Percentiles rank a stretch among this genome's conserved stretches.
phyloP scores from a whole-genome alignment of 345 rosid genomes.

The Melaleuca alternifolia region DNA sequence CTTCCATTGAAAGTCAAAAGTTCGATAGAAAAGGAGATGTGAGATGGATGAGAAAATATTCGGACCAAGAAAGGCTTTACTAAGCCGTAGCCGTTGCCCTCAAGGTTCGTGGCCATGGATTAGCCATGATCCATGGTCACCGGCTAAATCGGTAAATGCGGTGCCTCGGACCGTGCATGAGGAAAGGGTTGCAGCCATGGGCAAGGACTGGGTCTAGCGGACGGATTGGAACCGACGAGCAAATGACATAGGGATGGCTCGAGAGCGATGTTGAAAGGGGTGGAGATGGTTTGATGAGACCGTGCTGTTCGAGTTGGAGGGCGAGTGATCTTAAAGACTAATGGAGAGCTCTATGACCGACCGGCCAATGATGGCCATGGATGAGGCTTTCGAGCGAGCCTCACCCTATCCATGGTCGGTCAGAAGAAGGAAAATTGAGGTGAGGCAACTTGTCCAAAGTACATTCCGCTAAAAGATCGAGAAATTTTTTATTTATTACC shows the following conservation, averaged over 20 bases:
- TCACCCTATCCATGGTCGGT: neutral
- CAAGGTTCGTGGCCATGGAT: neutral
- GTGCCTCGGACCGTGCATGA: neutral
- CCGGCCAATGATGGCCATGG: neutral
- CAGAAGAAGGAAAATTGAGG: no score
- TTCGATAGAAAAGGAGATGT: neutral
- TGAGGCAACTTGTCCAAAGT: neutral
- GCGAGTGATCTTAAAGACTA: neutral
- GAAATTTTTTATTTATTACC: neutral
- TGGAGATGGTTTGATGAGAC: neutral
- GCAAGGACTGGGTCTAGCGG: neutral
- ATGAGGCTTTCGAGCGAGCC: neutral
- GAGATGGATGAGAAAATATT: neutral
- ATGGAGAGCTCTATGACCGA: neutral
- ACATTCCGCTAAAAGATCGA: neutral
- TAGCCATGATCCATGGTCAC: neutral
- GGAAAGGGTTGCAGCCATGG: neutral
- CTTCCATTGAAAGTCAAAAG: neutral
- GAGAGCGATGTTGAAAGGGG: neutral
- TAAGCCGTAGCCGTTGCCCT: no score
- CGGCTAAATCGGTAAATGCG: neutral
- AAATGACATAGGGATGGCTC: neutral
- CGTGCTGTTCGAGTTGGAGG: neutral
- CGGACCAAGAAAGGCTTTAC: no score
- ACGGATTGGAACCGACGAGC: neutral